Percentiles rank a stretch among this genome's conserved stretches.
Conservation (phyloP, 805 yeast genomes). For the Wickerhamiella sergipiensis region DNA sequence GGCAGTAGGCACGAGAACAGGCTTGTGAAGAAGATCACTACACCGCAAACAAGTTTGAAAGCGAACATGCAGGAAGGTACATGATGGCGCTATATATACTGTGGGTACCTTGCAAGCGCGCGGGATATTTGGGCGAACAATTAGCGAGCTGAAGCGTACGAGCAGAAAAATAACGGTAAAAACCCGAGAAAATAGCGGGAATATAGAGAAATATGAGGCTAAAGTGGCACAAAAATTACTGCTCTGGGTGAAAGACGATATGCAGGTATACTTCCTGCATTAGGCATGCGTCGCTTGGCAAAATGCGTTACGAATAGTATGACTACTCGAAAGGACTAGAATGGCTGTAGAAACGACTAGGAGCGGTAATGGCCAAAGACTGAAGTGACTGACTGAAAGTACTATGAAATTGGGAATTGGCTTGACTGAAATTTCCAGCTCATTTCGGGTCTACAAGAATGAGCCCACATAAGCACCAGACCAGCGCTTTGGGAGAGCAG, state of each 20-base stretch:
- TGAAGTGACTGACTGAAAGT: no score
- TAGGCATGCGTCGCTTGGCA: no score
- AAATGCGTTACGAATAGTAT: no score
- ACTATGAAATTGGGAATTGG: no score
- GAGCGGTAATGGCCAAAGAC: no score
- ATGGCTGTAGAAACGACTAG: no score
- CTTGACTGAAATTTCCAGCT: no score
- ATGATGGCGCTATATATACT: neutral
- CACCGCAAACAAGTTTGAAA: neutral
- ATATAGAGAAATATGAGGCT: neutral
- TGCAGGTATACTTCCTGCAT: neutral
- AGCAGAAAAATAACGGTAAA: neutral
- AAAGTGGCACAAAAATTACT: neutral
- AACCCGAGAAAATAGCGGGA: neutral
- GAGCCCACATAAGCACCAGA: no score
- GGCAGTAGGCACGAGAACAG: slow-evolving; percentile 4
- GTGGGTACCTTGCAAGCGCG: neutral
- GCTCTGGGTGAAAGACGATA: neutral
- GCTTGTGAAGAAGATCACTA: slow-evolving; percentile 1
- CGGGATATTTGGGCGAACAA: neutral
- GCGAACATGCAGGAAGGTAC: neutral
- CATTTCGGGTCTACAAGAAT: no score
- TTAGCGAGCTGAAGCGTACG: neutral
- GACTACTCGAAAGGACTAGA: no score
- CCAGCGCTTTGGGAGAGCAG: no score